Percentiles rank a stretch among this genome's conserved stretches.
Conservation (phyloP, 352 stramenopile genomes). For the Phytophthora boehmeriae region DNA sequence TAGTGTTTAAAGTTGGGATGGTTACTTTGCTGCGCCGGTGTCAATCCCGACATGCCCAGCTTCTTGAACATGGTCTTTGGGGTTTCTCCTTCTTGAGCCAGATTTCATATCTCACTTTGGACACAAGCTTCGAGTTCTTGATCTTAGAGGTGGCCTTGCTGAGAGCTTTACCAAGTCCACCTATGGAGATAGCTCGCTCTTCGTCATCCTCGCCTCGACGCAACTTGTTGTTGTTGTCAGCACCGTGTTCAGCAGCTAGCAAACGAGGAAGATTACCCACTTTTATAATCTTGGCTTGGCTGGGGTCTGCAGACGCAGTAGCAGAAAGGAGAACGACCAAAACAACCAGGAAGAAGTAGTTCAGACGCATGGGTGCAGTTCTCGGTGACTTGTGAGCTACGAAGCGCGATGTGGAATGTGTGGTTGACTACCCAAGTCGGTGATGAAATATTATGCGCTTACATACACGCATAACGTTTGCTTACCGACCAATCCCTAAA, state of each 20-base stretch:
- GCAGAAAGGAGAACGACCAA: not conserved
- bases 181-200: not conserved
- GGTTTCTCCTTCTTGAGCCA: not conserved
- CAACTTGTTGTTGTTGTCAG: no score
- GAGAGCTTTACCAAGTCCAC: not conserved
- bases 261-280: not conserved
- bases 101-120: not conserved
- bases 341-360: not conserved
- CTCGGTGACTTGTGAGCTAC: no score
- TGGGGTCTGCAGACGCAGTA: not conserved
- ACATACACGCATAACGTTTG: no score
- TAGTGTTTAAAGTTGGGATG: not conserved
- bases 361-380: not conserved
- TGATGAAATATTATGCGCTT: no score
- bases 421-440: no score
- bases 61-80: not conserved
- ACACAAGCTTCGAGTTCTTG: not conserved
- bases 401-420: no score
- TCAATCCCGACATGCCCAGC: not conserved
- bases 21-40: not conserved
- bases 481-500: no score
- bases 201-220: not conserved
- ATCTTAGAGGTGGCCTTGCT: not conserved
- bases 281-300: not conserved
- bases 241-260: no score